Evolutionary conservation across 2,329 filamentous ascomycete genomes (phyloP).

Genomic region (Salinomyces thailandicus): DNA sequence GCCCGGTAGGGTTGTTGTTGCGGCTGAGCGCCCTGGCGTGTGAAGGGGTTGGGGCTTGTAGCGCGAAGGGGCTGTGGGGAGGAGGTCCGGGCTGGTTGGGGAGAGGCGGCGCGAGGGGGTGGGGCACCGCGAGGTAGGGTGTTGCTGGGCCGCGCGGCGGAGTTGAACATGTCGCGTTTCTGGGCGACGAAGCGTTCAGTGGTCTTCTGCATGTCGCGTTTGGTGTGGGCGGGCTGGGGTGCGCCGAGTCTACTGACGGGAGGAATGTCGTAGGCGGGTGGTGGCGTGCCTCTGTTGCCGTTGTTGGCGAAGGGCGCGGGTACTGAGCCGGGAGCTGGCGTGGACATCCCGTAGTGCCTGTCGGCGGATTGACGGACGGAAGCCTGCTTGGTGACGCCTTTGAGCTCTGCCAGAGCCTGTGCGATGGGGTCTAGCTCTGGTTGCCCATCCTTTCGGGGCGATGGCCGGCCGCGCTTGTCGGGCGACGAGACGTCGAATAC

Average conservation of each 20-base stretch:
- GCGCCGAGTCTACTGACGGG: constrained; percentile 71
- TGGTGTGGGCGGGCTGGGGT: constrained; percentile 83
- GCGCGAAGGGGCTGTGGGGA: constrained; percentile 39
- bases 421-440: constrained; percentile 76
- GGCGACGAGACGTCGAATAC: constrained; percentile 85
- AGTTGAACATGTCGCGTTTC: constrained; percentile 65
- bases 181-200: constrained; percentile 81
- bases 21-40: constrained; percentile 28
- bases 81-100: constrained; percentile 44
- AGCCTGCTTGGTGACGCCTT: constrained; percentile 73
- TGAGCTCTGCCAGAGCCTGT: constrained; percentile 81
- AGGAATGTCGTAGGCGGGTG: constrained; percentile 70
- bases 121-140: constrained; percentile 18
- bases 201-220: constrained; percentile 89
- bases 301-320: constrained; percentile 36
- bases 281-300: constrained; percentile 58
- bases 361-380: constrained; percentile 85
- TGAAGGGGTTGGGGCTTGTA: constrained; percentile 47
- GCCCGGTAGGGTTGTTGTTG: constrained; percentile 32
- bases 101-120: constrained; percentile 46
- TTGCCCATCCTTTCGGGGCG: constrained; percentile 22
- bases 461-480: constrained; percentile 41
- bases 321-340: constrained; percentile 51
- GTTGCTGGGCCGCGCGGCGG: constrained; percentile 18
- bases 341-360: constrained; percentile 84